These are phyloP conservation scores for Saccharomyces mikatae DNA, from an alignment of 805 yeast genomes.

Conservation along the genomic window DNA sequence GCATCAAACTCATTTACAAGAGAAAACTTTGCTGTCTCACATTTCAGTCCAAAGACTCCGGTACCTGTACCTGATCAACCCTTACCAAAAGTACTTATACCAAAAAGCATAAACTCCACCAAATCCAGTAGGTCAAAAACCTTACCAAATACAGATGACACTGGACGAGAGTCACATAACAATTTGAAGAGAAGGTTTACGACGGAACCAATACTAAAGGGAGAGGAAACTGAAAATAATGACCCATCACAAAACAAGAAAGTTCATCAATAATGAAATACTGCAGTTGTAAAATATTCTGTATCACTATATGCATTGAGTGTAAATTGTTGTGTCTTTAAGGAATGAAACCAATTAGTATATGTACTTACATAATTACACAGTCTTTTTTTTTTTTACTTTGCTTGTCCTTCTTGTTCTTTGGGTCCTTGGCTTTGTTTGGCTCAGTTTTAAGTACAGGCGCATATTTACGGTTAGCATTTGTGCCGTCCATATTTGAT, in stretches of 20 bases:
- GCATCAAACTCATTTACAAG: constrained; percentile 4
- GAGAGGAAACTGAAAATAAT: not conserved
- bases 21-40: not conserved
- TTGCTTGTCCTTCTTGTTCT: constrained; percentile 1
- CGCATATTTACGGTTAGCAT: not conserved
- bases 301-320: not conserved
- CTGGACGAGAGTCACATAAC: constrained; percentile 3
- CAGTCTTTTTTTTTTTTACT: constrained; percentile 12
- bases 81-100: constrained; percentile 19
- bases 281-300: not conserved
- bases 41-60: constrained; percentile 19
- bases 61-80: constrained; percentile 27
- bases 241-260: not conserved
- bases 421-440: not conserved
- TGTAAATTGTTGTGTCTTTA: not conserved
- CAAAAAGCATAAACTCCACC: constrained; percentile 21
- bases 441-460: not conserved
- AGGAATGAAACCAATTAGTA: not conserved
- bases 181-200: constrained; percentile 20
- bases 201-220: constrained; percentile 5
- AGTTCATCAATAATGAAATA: not conserved
- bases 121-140: constrained; percentile 10
- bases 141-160: constrained; percentile 3
- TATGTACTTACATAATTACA: constrained; percentile 11
- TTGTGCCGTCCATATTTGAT: not conserved